Base-by-base conservation (phyloP, 352 stramenopile species). In the Pythium monospermum region DNA sequence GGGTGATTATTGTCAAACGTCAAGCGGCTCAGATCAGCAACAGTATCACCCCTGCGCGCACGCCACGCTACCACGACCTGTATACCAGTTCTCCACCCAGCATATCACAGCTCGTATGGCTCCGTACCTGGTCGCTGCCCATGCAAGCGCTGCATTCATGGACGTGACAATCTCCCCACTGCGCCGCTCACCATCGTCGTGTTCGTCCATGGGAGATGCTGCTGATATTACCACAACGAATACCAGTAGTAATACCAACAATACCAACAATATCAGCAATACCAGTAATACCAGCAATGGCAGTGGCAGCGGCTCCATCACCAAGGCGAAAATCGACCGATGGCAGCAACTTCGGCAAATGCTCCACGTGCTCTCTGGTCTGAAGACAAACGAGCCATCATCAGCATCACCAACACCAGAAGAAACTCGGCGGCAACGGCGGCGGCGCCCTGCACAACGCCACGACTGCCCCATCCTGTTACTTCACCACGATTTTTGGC, bases 401-500 rank as follows among this genome's bases (percentile, higher is more conserved):
- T 15, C 28, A 11, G 35, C 38, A n/a, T 13, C 18, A 26, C 6
- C n/a, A n/a, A n/a, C n/a, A n/a, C 36, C 4, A 44, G 18, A 21
- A 47, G 6, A 32, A n/a, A n/a, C 27, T 26, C 7, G 21, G 22
- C 27, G 33, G 28, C 23, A 23, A 15, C 32, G 26, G 26, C 5
- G 30, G 37, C 19, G 26, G n/a, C 15, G 23, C 19, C 11, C 22
- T 19, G 6, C 27, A 31, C 16, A 43, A 26, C 28, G n/a, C n/a
- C 37, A 38, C 39, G 23, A 15, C 48, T 49, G 40, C 23, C 48
- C 40, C 16, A 56, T 58, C 3, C 50, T 65, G 28, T 28, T 86
- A 13, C 61, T 89, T 38, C 75, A 89, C 52, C 72, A 70, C 31
- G 78, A 87, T 38, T 90, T 87, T 42, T 87, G 78, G 78, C 69